Evolutionary conservation across 345 rosid species (phyloP), one percentile per base, ranked within the genome.

Genomic region (Linum lewisii): DNA sequence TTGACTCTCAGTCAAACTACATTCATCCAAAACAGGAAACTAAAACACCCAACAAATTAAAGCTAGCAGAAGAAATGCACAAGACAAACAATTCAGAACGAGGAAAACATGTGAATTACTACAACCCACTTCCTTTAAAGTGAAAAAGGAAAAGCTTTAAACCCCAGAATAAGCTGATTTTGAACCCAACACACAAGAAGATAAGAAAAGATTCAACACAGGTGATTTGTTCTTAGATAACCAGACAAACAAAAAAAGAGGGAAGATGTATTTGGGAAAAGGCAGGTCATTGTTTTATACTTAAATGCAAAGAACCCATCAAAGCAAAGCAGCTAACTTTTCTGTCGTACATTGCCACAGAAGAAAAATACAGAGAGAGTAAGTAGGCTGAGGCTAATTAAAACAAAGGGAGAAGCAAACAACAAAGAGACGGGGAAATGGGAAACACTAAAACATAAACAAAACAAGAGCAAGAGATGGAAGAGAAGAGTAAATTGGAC

Each of bases 1-100:
- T 49, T 47, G 24, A 21, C 36, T 32, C 68, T 54, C 66, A 54
- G 24, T 29, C 52, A 66, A n/a, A 23, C 81, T 59, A 74, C 82
- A 73, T 74, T 65, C 34, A 29, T 29, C 34, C 34, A 29, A 29
- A 29, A 29, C 34, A 29, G 34, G 34, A 29, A 29, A 29, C n/a
- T n/a, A n/a, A n/a, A n/a, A n/a, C 38, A 11, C 16, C 47, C 16
- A 11, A 9, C 16, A 38, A 38, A 38, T 38, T 38, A 5, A 38
- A 38, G 45, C 45, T 13, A 38, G 13, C 45, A 42, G 2, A 42
- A 42, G 47, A 42, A 42, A 3, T 1, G 47, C 9, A 42, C 15
- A 11, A 42, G 4, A 42, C 15, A 5, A 11, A 42, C 9, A 42
- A 42, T n/a, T n/a, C 18, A 11, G 4, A 42, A 11, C 13, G 15